phyloP scores from a whole-genome alignment of 2,329 filamentous ascomycete genomes.

The Incumbomyces delicatus region DNA sequence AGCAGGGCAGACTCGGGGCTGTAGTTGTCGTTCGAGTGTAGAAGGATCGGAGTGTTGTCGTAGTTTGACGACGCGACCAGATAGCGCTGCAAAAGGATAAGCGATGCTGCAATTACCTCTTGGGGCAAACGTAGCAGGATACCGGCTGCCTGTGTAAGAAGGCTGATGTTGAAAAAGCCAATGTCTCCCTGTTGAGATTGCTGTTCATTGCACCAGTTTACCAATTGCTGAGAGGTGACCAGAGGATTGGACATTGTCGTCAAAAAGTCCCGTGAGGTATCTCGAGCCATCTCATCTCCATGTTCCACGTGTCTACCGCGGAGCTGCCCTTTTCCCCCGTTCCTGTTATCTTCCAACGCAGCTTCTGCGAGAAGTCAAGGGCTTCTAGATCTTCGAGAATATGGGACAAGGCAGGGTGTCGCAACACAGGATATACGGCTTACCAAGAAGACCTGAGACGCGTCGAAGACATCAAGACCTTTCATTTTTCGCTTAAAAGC shows the following conservation, averaged over 20 bases:
- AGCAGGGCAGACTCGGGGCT: conserved; percentile 27
- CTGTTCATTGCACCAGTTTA: conserved; percentile 16
- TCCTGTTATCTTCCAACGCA: too few species aligned
- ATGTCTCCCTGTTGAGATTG: conserved; percentile 27
- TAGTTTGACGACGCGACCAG: background rate
- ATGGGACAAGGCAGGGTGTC: too few species aligned
- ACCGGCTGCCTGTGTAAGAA: conserved; percentile 39
- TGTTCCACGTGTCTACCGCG: too few species aligned
- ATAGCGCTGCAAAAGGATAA: conserved; percentile 66
- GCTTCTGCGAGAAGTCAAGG: too few species aligned
- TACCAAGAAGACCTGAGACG: too few species aligned
- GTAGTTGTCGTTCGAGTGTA: background rate
- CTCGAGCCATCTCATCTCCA: conserved; percentile 1
- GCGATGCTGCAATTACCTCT: conserved; percentile 74
- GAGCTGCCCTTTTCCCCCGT: too few species aligned
- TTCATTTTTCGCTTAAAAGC: too few species aligned
- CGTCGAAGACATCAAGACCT: too few species aligned
- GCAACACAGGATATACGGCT: too few species aligned
- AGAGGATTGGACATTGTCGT: conserved; percentile 33
- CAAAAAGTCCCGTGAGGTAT: background rate
- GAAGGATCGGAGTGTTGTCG: background rate
- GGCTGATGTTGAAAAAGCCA: conserved; percentile 33
- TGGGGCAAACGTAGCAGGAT: conserved; percentile 76
- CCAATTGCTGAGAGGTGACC: conserved; percentile 35
- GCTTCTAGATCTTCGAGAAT: too few species aligned